Conservation (phyloP, 768 basidiomycete species). For the Strobilomyces echinocephalus region DNA sequence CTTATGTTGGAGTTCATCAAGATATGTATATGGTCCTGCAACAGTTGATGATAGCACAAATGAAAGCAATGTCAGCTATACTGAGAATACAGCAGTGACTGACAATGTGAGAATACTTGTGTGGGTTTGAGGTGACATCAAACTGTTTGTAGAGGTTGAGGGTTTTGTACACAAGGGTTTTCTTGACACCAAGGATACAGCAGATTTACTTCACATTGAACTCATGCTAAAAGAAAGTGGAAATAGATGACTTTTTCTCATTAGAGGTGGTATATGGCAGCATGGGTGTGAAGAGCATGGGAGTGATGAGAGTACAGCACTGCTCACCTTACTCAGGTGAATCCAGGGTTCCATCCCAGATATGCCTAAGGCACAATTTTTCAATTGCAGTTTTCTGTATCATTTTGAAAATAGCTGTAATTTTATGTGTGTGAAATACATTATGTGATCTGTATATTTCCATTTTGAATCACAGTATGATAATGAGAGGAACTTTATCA, state of each 20-base stretch:
- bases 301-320: no score
- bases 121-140: not conserved
- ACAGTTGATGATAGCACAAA: not conserved
- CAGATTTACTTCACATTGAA: constrained; percentile 1
- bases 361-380: no score
- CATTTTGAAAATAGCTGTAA: no score
- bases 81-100: not conserved
- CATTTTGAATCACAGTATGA: no score
- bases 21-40: not conserved
- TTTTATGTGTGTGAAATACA: no score
- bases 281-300: no score
- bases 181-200: not conserved
- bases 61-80: not conserved
- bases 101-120: not conserved
- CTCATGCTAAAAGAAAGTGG: not conserved
- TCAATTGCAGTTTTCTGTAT: no score
- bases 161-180: not conserved
- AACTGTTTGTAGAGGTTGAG: not conserved
- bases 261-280: no score
- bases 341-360: no score
- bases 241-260: not conserved
- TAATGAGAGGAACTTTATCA: no score
- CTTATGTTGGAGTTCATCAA: not conserved
- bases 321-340: not conserved
- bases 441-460: no score